These are phyloP conservation scores for Boletus edulis DNA, from an alignment of 768 basidiomycete genomes.

Conservation along the genomic window DNA sequence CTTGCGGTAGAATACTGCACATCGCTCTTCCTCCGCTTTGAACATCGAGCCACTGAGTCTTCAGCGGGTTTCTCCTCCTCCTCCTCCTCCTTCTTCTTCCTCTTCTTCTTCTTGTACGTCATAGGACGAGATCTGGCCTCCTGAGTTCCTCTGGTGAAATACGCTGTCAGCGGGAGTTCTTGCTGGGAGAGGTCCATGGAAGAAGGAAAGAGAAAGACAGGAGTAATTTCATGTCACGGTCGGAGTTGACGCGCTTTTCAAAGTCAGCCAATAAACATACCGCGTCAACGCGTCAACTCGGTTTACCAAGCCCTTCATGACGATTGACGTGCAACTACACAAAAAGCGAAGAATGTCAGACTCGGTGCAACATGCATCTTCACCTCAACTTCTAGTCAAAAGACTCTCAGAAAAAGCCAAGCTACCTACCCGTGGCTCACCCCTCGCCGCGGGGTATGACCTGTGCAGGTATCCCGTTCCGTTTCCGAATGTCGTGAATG, in stretches of 20 bases:
- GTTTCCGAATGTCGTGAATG: not conserved
- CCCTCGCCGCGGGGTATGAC: slow-evolving; percentile 91
- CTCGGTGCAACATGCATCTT: slow-evolving; percentile 35
- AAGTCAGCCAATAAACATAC: slow-evolving; percentile 26
- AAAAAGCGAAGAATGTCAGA: slow-evolving; percentile 67
- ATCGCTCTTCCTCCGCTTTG: slow-evolving; percentile 21
- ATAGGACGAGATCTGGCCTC: slow-evolving; percentile 1
- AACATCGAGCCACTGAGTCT: slow-evolving; percentile 4
- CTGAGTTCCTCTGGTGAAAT: slow-evolving; percentile 22
- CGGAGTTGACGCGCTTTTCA: slow-evolving; percentile 43
- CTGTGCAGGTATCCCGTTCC: slow-evolving; percentile 67
- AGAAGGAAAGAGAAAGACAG: not conserved
- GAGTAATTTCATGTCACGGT: not conserved
- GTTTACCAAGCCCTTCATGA: slow-evolving; percentile 2
- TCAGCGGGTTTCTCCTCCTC: not conserved
- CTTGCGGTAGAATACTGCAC: not conserved
- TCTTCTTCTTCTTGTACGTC: slow-evolving; percentile 2
- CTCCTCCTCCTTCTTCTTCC: too few relatives aligned
- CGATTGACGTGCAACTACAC: slow-evolving; percentile 28
- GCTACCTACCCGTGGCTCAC: slow-evolving; percentile 83
- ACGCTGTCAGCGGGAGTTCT: slow-evolving; percentile 31
- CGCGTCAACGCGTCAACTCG: slow-evolving; percentile 14
- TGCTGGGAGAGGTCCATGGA: slow-evolving; percentile 33
- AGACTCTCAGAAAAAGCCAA: slow-evolving; percentile 78
- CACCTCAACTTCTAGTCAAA: slow-evolving; percentile 72